Evolutionary conservation across 176 grass and related monocot genomes (phyloP).

Genomic region (Zoysia japonica): DNA sequence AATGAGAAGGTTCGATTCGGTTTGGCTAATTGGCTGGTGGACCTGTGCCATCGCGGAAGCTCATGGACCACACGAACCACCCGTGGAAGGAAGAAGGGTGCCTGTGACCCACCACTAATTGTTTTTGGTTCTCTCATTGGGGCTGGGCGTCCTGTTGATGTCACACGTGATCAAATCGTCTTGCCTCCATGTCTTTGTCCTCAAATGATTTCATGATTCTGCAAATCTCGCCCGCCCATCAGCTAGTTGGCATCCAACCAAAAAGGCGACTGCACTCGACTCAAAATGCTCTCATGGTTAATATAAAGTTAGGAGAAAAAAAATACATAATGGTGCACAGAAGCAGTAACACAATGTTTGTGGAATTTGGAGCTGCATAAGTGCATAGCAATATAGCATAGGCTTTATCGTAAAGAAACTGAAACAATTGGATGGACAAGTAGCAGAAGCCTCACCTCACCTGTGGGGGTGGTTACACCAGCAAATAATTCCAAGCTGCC

Average conservation of each 20-base stretch:
- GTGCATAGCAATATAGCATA: constrained; percentile 2
- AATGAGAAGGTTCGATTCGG: neutral
- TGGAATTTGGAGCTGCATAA: neutral
- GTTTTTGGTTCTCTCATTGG: constrained; percentile 38
- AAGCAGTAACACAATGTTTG: neutral
- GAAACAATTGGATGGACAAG: constrained; percentile 40
- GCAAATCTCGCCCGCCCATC: constrained; percentile 41
- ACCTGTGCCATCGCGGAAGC: constrained; percentile 40
- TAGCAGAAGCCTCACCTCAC: constrained; percentile 23
- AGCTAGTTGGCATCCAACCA: constrained; percentile 38
- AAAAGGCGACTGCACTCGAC: constrained; percentile 26
- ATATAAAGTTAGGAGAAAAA: no score
- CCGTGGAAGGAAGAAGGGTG: neutral
- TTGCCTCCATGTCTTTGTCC: constrained; percentile 44
- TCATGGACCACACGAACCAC: constrained; percentile 51
- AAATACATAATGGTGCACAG: neutral
- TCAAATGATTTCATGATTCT: constrained; percentile 48
- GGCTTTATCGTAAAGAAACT: constrained; percentile 57
- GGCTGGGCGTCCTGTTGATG: constrained; percentile 27
- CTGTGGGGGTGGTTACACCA: constrained; percentile 56
- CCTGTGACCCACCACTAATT: constrained; percentile 45
- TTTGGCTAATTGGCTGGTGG: constrained; percentile 38
- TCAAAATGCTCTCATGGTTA: neutral
- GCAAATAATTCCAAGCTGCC: constrained; percentile 55
- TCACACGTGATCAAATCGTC: constrained; percentile 62